Evolutionary conservation across 352 stramenopile species (phyloP).

Genomic region (Pythium monospermum): DNA sequence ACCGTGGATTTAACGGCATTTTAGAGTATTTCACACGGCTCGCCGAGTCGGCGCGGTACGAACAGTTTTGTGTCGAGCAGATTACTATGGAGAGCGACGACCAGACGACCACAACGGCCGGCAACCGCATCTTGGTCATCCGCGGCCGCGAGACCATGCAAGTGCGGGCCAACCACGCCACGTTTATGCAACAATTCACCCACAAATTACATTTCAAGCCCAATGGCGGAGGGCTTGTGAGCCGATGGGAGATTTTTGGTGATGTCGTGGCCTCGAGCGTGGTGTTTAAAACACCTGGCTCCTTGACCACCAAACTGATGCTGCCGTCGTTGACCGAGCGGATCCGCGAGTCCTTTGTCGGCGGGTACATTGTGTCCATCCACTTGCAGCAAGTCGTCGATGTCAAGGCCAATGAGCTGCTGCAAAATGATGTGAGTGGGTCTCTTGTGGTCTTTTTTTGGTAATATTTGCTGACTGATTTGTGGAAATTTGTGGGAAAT

Average conservation of each 20-base stretch:
- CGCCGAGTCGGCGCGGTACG: constrained; percentile 57
- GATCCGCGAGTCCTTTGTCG: constrained; percentile 81
- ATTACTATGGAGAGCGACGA: constrained; percentile 55
- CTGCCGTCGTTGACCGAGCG: constrained; percentile 73
- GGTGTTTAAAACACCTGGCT: constrained; percentile 72
- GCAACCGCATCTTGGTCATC: constrained; percentile 61
- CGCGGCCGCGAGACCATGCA: constrained; percentile 80
- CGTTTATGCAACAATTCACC: constrained; percentile 84
- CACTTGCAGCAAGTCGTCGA: constrained; percentile 56
- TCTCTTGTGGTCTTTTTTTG: not conserved
- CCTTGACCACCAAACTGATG: constrained; percentile 78
- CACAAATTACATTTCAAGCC: constrained; percentile 85
- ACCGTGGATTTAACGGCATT: constrained; percentile 65
- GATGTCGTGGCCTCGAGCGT: constrained; percentile 84
- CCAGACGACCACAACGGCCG: constrained; percentile 22
- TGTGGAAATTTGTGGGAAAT: too few relatives aligned
- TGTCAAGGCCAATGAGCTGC: constrained; percentile 51
- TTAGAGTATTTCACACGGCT: constrained; percentile 76
- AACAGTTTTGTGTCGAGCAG: constrained; percentile 73
- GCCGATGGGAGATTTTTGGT: constrained; percentile 83
- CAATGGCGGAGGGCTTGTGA: constrained; percentile 36
- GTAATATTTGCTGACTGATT: too few relatives aligned
- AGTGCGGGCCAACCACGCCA: constrained; percentile 74
- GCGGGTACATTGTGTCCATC: constrained; percentile 74
- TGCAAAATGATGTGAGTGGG: constrained; percentile 39